phyloP scores from a whole-genome alignment of 495 filamentous ascomycete genomes.

The Trypethelium eluteriae region DNA sequence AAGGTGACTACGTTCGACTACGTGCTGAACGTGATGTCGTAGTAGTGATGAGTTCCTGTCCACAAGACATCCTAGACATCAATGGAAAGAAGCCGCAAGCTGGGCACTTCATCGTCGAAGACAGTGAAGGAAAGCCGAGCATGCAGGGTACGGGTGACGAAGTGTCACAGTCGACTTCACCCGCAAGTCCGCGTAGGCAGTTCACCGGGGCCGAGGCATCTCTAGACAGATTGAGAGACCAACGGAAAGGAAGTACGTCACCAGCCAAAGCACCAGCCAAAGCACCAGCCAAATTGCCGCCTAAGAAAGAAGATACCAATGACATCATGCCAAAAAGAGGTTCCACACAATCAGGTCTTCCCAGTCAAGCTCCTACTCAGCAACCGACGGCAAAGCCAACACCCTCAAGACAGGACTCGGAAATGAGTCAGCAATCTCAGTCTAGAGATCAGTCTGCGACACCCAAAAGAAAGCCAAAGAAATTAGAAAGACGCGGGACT shows the following conservation, averaged over 20 bases:
- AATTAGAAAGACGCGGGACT: conserved; percentile 4
- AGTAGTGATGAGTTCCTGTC: conserved; percentile 39
- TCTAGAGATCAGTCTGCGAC: conserved; percentile 10
- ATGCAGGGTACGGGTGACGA: not conserved
- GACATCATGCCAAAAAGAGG: not conserved
- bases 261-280: conserved; percentile 2
- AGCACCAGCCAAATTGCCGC: not conserved
- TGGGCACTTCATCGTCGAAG: conserved; percentile 34
- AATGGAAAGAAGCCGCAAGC: conserved; percentile 34
- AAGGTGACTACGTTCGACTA: conserved; percentile 34
- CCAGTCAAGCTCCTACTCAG: not conserved
- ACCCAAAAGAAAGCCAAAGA: conserved; percentile 6
- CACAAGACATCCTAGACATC: conserved; percentile 34
- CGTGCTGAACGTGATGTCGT: conserved; percentile 37
- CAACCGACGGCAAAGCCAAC: not conserved
- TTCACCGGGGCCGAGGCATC: conserved; percentile 1
- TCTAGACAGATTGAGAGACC: not conserved
- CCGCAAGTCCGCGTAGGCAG: not conserved
- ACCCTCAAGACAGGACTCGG: not conserved
- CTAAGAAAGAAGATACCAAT: not conserved
- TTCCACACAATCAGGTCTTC: not conserved
- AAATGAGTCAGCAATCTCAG: not conserved
- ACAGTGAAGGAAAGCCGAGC: not conserved
- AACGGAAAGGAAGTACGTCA: not conserved
- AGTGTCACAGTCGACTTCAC: not conserved